Evolutionary conservation across 2,329 filamentous ascomycete genomes (phyloP).

Genomic region (Arthroderma uncinatum): DNA sequence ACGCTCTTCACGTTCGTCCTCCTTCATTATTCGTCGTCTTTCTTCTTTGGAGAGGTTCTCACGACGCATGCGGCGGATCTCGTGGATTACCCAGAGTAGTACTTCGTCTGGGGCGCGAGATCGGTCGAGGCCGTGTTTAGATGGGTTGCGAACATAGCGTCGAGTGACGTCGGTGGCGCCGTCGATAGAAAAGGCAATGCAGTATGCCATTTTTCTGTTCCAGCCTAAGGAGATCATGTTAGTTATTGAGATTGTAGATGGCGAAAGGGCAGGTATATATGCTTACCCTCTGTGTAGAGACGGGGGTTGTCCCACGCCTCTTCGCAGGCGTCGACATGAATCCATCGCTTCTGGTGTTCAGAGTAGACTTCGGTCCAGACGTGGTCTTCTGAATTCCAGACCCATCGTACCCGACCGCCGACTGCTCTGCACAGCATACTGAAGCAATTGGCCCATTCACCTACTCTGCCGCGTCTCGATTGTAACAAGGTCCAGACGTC

Average conservation of each 20-base stretch:
- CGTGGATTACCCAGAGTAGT: constrained; percentile 78
- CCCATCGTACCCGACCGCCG: constrained; percentile 83
- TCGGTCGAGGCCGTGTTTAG: constrained; percentile 56
- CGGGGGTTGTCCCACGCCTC: constrained; percentile 90
- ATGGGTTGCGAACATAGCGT: constrained; percentile 47
- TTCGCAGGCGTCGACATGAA: constrained; percentile 93
- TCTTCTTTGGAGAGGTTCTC: constrained; percentile 70
- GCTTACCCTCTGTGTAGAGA: constrained; percentile 71
- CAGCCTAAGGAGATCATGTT: constrained; percentile 46
- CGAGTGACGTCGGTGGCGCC: constrained; percentile 59
- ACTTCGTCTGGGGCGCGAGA: constrained; percentile 79
- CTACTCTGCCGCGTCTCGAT: constrained; percentile 72
- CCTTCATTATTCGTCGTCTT: constrained; percentile 41
- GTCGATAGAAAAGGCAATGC: constrained; percentile 90
- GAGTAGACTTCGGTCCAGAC: constrained; percentile 98
- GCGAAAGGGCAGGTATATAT: not conserved
- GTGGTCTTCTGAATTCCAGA: constrained; percentile 96
- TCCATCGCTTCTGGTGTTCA: constrained; percentile 82
- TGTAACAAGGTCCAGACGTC: constrained; percentile 90
- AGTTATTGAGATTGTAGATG: constrained; percentile 8
- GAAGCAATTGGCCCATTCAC: constrained; percentile 98
- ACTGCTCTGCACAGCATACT: constrained; percentile 94
- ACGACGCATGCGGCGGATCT: constrained; percentile 76
- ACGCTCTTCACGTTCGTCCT: constrained; percentile 40
- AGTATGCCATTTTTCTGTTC: constrained; percentile 95